Base-by-base conservation (phyloP, 2,329 filamentous ascomycete genomes). In the Cadophora luteo-olivacea region DNA sequence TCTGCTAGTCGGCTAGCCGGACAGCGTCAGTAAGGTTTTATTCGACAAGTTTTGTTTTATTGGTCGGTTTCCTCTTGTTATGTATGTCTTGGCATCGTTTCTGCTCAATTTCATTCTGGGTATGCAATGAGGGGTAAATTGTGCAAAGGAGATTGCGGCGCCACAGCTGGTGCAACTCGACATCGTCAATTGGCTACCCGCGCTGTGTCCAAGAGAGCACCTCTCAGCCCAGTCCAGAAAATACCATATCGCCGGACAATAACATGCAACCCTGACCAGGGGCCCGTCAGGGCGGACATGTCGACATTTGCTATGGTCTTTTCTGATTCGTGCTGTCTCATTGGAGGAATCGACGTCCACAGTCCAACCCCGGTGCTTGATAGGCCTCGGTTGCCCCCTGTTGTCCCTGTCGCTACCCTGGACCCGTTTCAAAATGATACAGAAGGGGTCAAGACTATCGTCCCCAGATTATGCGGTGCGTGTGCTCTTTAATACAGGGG, bases 361-460 rank as follows among this genome's bases (percentile, higher is more conserved):
- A 8, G 33, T n/a, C 52, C 14, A 19, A 55, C 25, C 52, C 51
- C 19, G 16, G 29, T 48, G 61, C 19, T 33, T 33, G 33, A 22
- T n/a, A 22, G 29, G 22, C 41, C 41, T 45, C 41, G 41, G 41
- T 19, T 45, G 45, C 6, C 45, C 45, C 45, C 45, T 49, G 45
- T 49, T 11, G 16, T 12, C 22, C 25, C 60, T 32, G 38, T 62
- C 48, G 67, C 55, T 58, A 61, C 38, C 52, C 45, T 29, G 24
- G 61, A 51, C 66, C 29, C 63, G 70, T 72, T 72, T 72, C 68
- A 66, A 51, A 68, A 70, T 60, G 70, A 72, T 66, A 70, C 70
- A 66, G 67, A 60, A 69, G 65, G 54, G 57, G 67, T 65, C 65
- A 68, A 68, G 61, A 66, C 65, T 52, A 69, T 45, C n/a, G 41